Evolutionary conservation across 768 basidiomycete genomes (phyloP).

Genomic region (Leccinum disarticulatum): DNA sequence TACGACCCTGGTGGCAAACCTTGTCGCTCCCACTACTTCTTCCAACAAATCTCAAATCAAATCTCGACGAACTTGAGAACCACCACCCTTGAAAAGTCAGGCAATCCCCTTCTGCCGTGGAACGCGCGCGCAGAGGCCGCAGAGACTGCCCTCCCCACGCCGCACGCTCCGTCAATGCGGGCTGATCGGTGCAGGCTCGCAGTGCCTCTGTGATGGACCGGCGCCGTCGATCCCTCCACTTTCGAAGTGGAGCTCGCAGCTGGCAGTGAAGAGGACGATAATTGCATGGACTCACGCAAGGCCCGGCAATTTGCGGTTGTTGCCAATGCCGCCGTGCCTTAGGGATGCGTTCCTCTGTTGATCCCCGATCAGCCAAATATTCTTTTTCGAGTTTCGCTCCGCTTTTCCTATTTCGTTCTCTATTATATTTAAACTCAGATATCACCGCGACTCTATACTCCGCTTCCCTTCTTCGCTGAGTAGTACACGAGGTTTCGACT

Average conservation of each 20-base stretch:
- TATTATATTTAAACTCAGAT: slow-evolving; percentile 21
- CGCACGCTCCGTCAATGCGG: not conserved
- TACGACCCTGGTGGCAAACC: slow-evolving; percentile 38
- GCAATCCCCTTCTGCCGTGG: slow-evolving; percentile 22
- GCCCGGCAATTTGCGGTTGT: slow-evolving; percentile 32
- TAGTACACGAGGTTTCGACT: not conserved
- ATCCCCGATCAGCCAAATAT: slow-evolving; percentile 60
- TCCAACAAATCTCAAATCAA: slow-evolving; percentile 32
- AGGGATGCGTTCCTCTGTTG: slow-evolving; percentile 43
- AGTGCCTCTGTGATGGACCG: not conserved
- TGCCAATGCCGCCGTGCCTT: slow-evolving; percentile 31
- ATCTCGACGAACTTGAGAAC: slow-evolving; percentile 31
- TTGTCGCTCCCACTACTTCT: slow-evolving; percentile 24
- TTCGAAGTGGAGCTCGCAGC: not conserved
- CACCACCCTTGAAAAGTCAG: slow-evolving; percentile 9
- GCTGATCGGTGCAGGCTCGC: not conserved
- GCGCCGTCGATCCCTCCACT: not conserved
- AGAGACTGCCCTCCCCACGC: not conserved
- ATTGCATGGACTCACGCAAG: slow-evolving; percentile 5
- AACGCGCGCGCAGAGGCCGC: slow-evolving; percentile 1
- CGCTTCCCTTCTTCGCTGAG: slow-evolving; percentile 23
- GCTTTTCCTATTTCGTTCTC: slow-evolving; percentile 20
- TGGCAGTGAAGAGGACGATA: not conserved
- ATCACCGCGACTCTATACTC: slow-evolving; percentile 27
- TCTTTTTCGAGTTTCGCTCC: slow-evolving; percentile 36